Conservation (phyloP, 2,329 filamentous ascomycete species). For the Didymella glomerata region DNA sequence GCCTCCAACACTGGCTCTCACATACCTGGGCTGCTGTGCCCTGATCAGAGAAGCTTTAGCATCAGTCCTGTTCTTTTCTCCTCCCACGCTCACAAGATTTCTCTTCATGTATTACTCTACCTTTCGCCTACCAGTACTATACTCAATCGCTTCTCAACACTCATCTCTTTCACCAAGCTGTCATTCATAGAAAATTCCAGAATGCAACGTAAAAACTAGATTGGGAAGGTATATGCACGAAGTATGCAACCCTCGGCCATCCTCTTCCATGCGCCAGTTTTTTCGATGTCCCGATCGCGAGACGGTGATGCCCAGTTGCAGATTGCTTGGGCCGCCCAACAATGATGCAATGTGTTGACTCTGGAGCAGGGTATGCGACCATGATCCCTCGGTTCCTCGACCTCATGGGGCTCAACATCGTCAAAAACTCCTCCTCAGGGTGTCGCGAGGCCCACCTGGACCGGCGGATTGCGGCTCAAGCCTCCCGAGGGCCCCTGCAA, state of each 20-base stretch:
- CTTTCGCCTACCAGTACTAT: no score
- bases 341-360: slow-evolving; percentile 21
- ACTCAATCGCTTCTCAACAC: neutral
- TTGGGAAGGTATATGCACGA: neutral
- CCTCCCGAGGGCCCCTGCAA: slow-evolving; percentile 13
- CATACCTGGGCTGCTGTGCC: slow-evolving; percentile 47
- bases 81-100: no score
- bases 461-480: slow-evolving; percentile 20
- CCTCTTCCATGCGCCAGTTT: neutral
- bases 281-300: slow-evolving; percentile 5
- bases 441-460: slow-evolving; percentile 3
- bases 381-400: neutral
- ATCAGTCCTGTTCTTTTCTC: neutral
- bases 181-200: neutral
- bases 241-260: no score
- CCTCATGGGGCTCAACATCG: slow-evolving; percentile 6
- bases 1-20: slow-evolving; percentile 53
- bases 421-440: slow-evolving; percentile 3
- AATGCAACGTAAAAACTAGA: neutral
- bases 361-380: slow-evolving; percentile 7
- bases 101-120: neutral
- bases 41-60: slow-evolving; percentile 14
- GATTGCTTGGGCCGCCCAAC: neutral
- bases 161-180: neutral
- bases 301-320: neutral